phyloP scores from a whole-genome alignment of 495 filamentous ascomycete species.

The Penicillium coffeae region DNA sequence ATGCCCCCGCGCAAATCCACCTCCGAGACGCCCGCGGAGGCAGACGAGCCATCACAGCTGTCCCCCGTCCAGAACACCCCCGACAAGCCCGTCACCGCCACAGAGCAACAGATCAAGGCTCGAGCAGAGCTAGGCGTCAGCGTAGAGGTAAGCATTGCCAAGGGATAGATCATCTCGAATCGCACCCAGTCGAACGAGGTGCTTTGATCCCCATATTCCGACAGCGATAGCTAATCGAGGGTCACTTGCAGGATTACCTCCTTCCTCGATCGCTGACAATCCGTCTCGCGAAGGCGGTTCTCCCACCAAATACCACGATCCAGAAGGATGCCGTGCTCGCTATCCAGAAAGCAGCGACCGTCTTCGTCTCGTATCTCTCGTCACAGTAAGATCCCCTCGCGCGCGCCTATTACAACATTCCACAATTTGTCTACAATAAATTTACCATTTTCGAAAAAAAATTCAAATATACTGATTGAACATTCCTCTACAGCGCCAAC shows the following conservation, averaged over 20 bases:
- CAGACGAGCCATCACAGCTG: slow-evolving; percentile 16
- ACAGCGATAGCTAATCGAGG: no score
- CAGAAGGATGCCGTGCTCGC: slow-evolving; percentile 90
- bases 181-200: neutral
- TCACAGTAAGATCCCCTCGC: slow-evolving; percentile 57
- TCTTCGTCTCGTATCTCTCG: slow-evolving; percentile 89
- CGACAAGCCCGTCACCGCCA: slow-evolving; percentile 35
- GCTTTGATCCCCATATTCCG: neutral
- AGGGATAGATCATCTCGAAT: no score
- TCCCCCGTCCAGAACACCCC: slow-evolving; percentile 15
- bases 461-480: neutral
- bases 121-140: slow-evolving; percentile 40
- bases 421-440: no score
- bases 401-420: no score
- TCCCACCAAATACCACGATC: slow-evolving; percentile 92
- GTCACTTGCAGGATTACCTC: slow-evolving; percentile 66
- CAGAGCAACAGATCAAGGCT: slow-evolving; percentile 47
- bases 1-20: slow-evolving; percentile 40
- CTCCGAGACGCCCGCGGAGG: slow-evolving; percentile 27
- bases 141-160: slow-evolving; percentile 37
- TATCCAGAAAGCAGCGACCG: slow-evolving; percentile 87
- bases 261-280: slow-evolving; percentile 93
- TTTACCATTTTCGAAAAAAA: neutral
- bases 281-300: slow-evolving; percentile 89
- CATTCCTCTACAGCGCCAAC: slow-evolving; percentile 59